phyloP scores from a whole-genome alignment of 768 basidiomycete species.

The Trametopsis cervina region DNA sequence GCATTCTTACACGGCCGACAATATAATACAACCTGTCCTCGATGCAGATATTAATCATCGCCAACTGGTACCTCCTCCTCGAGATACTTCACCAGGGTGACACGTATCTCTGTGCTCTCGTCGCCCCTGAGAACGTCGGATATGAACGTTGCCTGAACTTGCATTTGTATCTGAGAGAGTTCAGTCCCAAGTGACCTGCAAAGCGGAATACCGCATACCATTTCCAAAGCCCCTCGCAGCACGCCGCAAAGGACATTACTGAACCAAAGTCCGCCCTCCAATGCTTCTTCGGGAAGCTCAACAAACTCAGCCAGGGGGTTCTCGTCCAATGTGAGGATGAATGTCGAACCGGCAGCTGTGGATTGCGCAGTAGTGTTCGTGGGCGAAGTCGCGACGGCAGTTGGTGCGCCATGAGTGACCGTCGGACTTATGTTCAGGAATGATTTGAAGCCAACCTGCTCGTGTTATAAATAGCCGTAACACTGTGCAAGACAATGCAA shows the following conservation, averaged over 20 bases:
- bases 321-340: conserved; percentile 86
- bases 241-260: conserved; percentile 96
- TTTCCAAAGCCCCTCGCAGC: conserved; percentile 87
- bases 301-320: conserved; percentile 97
- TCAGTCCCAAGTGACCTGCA: not conserved
- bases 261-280: conserved; percentile 94
- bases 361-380: conserved; percentile 31
- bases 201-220: conserved; percentile 49
- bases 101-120: conserved; percentile 89
- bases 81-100: conserved; percentile 82
- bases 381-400: conserved; percentile 39
- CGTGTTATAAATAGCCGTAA: not conserved
- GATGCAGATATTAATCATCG: conserved; percentile 56
- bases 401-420: conserved; percentile 61
- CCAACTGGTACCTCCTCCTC: conserved; percentile 95
- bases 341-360: conserved; percentile 46
- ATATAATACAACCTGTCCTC: conserved; percentile 17
- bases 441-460: conserved; percentile 93
- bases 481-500: conserved; percentile 14
- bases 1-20: conserved; percentile 1
- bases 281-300: conserved; percentile 87
- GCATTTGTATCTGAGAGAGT: conserved; percentile 78
- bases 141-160: conserved; percentile 83
- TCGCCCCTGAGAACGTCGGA: conserved; percentile 91
- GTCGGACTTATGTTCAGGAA: conserved; percentile 90